Evolutionary conservation across 2,329 filamentous ascomycete species (phyloP), one percentile per base, ranked within the genome.

Genomic region (Fusarium nodosum): DNA sequence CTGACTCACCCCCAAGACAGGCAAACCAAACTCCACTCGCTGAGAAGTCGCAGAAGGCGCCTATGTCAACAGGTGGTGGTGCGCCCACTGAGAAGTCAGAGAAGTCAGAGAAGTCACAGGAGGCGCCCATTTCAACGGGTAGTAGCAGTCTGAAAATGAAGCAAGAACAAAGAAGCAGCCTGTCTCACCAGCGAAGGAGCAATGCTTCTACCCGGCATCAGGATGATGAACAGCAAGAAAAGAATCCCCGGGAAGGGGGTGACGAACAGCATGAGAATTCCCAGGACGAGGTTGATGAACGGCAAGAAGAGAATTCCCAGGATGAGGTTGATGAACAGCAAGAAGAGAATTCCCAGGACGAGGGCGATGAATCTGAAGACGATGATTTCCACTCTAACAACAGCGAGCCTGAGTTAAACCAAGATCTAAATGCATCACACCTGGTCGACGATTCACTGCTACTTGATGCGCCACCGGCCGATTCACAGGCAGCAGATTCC

Each of bases 381-480:
- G 3, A 22, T 9, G 36, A 56, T 15, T 42, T n/a, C 24, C 4
- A 52, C 12, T 53, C 22, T 2, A 38, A 20, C 20, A 24, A 39
- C 5, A 36, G 45, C 12, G 53, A 71, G n/a, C 12, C 44, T 12
- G 39, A 31, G 15, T 34, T 30, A 2, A 58, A 56, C 34, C 18
- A 47, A 28, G 42, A 61, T 34, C n/a, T 11, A 12, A 48, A 63
- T 28, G 9, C 9, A 34, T 44, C 51, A 8, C 10, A 48, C 20
- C 7, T 31, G 11, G 34, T 16, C 5, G 60, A 74, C 24, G 71
- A 74, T 36, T 73, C 73, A 13, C 46, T 75, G 24, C n/a, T 70
- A 11, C 46, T 75, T 34, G 60, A 60, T 12, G 26, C 60, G 12
- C 69, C 67, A n/a, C 24, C 55, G 2, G 52, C 65, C 24, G 20